Base-by-base conservation (phyloP, 495 filamentous ascomycete genomes). In the Peziza echinospora region DNA sequence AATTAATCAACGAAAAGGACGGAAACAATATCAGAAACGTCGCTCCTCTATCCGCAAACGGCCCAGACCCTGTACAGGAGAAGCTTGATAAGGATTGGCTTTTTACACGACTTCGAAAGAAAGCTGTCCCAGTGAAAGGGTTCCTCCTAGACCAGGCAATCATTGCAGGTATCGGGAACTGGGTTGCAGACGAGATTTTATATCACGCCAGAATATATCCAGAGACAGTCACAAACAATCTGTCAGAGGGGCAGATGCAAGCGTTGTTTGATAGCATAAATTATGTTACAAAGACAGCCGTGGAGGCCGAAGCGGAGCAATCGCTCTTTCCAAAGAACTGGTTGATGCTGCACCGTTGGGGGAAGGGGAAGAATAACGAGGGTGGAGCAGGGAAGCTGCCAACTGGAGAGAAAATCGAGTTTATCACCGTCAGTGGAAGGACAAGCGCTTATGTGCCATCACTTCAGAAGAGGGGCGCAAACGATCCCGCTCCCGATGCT, bases 171-270 rank as follows among this genome's bases (percentile, higher is more conserved):
- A 82, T 97, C 43, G 89, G 89, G 2, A 96, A 94, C 53, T 96
- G 87, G 89, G 84, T 97, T 52, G 84, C 75, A 73, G 89, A 97
- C 56, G 89, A 97, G 52, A 77, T 93, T 24, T 59, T 97, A 23
- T 94, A 82, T 54, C 74, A 93, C 53, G 77, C 86, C 5, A 77
- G 71, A 46, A 71, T 94, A 13, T 89, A 97, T 49, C 89, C 89
- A 0, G 87, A 93, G 59, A 80, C 89, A 51, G 87, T 86, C 63
- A 81, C 78, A 61, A 77, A 94, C 53, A 83, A 82, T 7, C 75
- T 97, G 53, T 66, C 56, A 47, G 71, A 80, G 41, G 71, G 64
- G 5, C 80, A 93, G 58, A 71, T 89, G 48, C 71, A 71, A 51
- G 65, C 65, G 22, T 67, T 97, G 7, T 75, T 87, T 61, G 64